Evolutionary conservation across 495 filamentous ascomycete genomes (phyloP).

Genomic region (Articulospora tetracladia): DNA sequence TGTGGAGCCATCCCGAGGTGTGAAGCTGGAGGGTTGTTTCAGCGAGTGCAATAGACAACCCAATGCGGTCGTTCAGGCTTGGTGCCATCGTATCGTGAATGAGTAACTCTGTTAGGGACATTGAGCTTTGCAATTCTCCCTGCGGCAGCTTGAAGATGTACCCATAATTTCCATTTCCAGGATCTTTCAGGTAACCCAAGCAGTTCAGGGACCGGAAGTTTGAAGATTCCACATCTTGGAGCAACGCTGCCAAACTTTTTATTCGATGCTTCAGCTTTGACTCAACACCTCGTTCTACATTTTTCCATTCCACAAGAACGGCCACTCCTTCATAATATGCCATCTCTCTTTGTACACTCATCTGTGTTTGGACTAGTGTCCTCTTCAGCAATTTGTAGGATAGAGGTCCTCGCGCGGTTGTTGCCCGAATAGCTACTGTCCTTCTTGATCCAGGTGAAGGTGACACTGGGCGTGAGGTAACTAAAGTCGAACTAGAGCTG

Average conservation of each 20-base stretch:
- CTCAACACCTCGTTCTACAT: background rate
- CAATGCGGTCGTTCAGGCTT: conserved; percentile 8
- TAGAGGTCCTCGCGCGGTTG: background rate
- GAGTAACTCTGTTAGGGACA: background rate
- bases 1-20: conserved; percentile 21
- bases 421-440: background rate
- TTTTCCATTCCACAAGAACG: background rate
- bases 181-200: background rate
- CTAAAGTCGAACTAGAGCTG: background rate
- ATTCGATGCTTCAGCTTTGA: conserved; percentile 49
- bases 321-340: background rate
- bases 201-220: background rate
- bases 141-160: background rate
- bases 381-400: background rate
- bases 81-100: background rate
- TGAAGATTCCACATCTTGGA: conserved; percentile 63
- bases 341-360: background rate
- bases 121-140: background rate
- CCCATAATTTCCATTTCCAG: background rate
- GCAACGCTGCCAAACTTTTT: conserved; percentile 82
- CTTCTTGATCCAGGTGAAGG: background rate
- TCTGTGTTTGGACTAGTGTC: background rate
- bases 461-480: background rate
- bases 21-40: conserved; percentile 34
- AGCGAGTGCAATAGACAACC: conserved; percentile 25